Conservation (phyloP, 2,329 filamentous ascomycete species). For the Colletotrichum ledebouriae region DNA sequence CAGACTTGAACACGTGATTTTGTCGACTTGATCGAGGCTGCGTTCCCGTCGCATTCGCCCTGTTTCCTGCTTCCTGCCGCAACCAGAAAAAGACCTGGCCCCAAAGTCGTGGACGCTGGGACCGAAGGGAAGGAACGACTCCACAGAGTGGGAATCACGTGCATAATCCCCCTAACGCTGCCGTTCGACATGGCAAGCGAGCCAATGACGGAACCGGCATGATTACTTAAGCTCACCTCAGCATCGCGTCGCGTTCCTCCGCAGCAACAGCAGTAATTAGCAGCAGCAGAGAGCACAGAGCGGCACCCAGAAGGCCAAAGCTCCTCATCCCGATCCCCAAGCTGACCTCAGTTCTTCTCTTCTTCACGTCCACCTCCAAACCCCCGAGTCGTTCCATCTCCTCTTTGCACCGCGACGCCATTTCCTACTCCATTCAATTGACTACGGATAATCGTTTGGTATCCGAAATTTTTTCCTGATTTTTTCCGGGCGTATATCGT, state of each 20-base stretch:
- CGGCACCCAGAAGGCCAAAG: constrained; percentile 26
- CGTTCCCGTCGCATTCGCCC: no score
- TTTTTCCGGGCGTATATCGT: neutral
- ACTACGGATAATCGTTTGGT: neutral
- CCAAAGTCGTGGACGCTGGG: neutral
- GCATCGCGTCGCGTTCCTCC: constrained; percentile 9
- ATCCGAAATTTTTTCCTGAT: neutral
- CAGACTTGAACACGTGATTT: no score
- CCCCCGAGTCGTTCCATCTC: constrained; percentile 6
- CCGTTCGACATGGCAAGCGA: constrained; percentile 8
- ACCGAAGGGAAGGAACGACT: constrained; percentile 10
- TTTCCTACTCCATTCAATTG: constrained; percentile 11
- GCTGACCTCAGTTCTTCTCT: constrained; percentile 9
- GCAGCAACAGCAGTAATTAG: constrained; percentile 2
- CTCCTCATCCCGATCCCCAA: constrained; percentile 27
- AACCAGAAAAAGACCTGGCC: no score
- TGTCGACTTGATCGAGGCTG: no score
- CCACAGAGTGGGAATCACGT: constrained; percentile 18
- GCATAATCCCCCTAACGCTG: constrained; percentile 2
- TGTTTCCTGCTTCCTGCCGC: no score
- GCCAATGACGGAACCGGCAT: accelerated
- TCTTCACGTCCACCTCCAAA: constrained; percentile 5
- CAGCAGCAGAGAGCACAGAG: neutral
- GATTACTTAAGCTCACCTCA: constrained; percentile 3
- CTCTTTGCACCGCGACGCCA: neutral